Evolutionary conservation across 345 rosid species (phyloP), one percentile per base, ranked within the genome.

Genomic region (Aegle marmelos): DNA sequence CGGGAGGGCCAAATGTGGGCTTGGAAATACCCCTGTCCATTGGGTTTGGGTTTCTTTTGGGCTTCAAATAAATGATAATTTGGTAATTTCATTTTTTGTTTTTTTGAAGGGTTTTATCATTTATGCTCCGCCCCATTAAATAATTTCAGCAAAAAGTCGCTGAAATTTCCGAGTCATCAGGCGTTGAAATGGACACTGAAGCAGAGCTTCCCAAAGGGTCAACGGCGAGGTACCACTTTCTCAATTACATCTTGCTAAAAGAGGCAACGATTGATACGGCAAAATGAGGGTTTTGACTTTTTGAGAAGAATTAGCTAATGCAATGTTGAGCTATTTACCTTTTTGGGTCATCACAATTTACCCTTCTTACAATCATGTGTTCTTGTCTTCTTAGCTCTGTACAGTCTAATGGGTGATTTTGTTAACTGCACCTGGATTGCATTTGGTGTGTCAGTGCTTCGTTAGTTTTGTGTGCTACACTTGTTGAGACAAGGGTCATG

Each of bases 171-270:
- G 70, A 60, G 56, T 34, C 36, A 54, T 11, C 37, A 34, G 63
- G 21, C 7, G 39, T 31, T 34, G 78, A 68, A 67, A 77, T 85
- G 83, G 86, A 48, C 19, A 41, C 69, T 21, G 79, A 45, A 13
- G 28, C 54, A 10, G 24, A 67, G 25, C 70, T 78, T 73, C 75
- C 67, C 10, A 70, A 39, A 69, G 31, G 16, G 39, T 41, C 21
- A 27, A 73, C 61, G 61, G 58, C 28, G 41, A 85, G 88, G 88
- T 80, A 22, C 45, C 74, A 19, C 37, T 69, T 81, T 76, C 64
- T 76, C 53, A 19, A 1, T 58, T 28, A 58, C 34, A 59, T 31
- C 27, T 25, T 4, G 57, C 6, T 37, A 25, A 36, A 27, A 53
- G 22, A 53, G 57, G 14, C 57, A 53, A 17, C 22, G 57, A 6